Base-by-base conservation (phyloP, 306 rosid genomes). In the Vigna unguiculata region DNA sequence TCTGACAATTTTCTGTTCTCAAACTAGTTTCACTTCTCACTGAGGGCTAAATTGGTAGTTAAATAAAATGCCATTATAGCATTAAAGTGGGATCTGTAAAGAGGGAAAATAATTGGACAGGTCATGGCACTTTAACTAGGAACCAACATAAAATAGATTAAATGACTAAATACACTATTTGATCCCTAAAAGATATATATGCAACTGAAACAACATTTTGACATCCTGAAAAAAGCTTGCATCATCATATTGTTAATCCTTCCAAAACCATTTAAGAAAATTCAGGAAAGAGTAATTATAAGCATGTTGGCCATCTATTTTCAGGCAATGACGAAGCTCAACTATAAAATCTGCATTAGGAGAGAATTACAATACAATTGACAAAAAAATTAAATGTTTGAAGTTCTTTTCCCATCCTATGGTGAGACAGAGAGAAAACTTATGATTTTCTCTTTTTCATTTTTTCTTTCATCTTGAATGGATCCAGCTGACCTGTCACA, bases 401-500 rank as follows among this genome's bases (percentile, higher is more conserved):
- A 69, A 78, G 61, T 63, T 66, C 59, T 78, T 80, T 82, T 73
- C 73, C 76, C 70, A 69, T 69, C 70, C 70, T 71, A 85, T 21
- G 61, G 70, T 71, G 76, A 74, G 80, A 83, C 69, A 66, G 32
- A 82, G 82, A 78, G 62, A 53, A 77, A 83, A 69, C 72, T 78
- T 80, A 80, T 28, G 80, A 78, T 54, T 84, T 68, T 59, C 79
- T 38, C 65, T 53, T 63, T 78, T 20, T 57, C 65, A 55, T 53
- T 72, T 61, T 72, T 36, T 55, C 74, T 70, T 80, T 83, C 85
- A 79, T 69, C 88, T 80, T 83, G 88, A 83, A 77, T 55, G 83
- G 83, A 82, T 79, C 84, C 83, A 66, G 91, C 85, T 24, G 75
- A 87, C 83, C 60, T 87, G 92, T 93, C 96, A 93, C 90, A 90